Base-by-base conservation (phyloP, 1,139 yeast species). In the Pichia sp. region DNA sequence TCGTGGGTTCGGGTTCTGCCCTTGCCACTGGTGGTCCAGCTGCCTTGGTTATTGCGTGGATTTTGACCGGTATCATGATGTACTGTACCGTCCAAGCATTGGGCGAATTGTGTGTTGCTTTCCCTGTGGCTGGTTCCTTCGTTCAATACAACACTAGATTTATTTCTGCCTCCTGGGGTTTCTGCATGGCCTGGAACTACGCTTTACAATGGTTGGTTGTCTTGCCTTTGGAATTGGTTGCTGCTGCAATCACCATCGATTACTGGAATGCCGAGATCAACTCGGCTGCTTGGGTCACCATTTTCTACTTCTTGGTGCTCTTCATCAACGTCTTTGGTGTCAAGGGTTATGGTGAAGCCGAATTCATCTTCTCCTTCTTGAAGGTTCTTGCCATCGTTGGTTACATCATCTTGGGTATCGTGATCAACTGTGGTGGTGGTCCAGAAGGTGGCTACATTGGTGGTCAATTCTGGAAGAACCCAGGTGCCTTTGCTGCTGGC, bases 81-180 rank as follows among this genome's bases (percentile, higher is more conserved):
- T 84, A 82, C 70, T 77, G 84, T 64, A 83, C 86, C 11, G 83
- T 85, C 74, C 86, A 83, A 62, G 79, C 86, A 47, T 72, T 85
- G 56, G 87, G 89, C 52, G 92, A 85, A 67, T 69, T 86, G 62
- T 82, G 85, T 40, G 81, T 85, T 42, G 75, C 81, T 15, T 82
- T 78, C 69, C 90, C 92, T 10, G 81, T 84, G 42, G 76, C 84
- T 32, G 90, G 90, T 63, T 84, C 88, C n/a, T 85, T 85, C 68
- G 80, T 82, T 58, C 82, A 84, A 45, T 83, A 81, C 66, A 79
- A 85, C 61, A 77, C 85, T 3, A 75, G 87, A 59, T 85, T 85
- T 61, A 75, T 85, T 40, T 85, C 83, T 63, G 83, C 86, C 1
- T 78, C 89, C 10, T 81, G 87, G 81, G 90, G 90, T 45, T 88